phyloP scores from a whole-genome alignment of 2,329 filamentous ascomycete genomes.

The Grosmannia huntii region DNA sequence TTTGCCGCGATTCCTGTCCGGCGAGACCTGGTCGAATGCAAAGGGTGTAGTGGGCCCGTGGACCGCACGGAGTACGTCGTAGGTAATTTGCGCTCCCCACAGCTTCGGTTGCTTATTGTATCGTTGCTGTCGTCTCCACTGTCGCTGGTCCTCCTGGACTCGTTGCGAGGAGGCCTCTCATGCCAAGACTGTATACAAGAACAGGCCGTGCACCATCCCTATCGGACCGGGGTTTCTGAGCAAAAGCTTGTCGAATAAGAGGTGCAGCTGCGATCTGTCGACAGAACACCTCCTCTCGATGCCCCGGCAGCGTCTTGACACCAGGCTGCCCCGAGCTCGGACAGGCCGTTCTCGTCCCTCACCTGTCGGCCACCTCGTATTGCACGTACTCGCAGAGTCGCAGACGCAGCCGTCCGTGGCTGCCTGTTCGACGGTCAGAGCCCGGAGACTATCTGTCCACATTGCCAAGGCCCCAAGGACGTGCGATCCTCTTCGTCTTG shows the following conservation, averaged over 20 bases:
- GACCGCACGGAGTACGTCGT: background rate
- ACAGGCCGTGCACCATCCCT: background rate
- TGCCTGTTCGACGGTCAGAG: background rate
- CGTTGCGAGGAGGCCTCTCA: slow-evolving; percentile 1
- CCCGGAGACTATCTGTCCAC: background rate
- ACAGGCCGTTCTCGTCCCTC: background rate
- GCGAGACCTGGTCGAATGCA: background rate
- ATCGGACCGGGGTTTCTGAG: background rate
- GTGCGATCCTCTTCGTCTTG: background rate
- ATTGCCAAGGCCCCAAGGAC: background rate
- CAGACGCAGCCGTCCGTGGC: too few relatives aligned
- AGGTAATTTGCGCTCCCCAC: background rate
- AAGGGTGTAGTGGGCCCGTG: background rate
- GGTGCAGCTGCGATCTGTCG: background rate
- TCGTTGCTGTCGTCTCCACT: background rate
- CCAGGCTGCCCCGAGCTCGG: background rate
- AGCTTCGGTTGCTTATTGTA: background rate
- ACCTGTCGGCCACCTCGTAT: background rate
- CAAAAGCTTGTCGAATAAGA: background rate
- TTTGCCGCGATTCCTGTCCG: background rate
- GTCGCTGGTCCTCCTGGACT: background rate
- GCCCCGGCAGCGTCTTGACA: background rate
- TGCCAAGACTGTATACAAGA: slow-evolving; percentile 1
- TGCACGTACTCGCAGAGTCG: background rate
- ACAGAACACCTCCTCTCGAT: background rate